Evolutionary conservation across 805 yeast genomes (phyloP).

Genomic region (Pichia cabralensis): DNA sequence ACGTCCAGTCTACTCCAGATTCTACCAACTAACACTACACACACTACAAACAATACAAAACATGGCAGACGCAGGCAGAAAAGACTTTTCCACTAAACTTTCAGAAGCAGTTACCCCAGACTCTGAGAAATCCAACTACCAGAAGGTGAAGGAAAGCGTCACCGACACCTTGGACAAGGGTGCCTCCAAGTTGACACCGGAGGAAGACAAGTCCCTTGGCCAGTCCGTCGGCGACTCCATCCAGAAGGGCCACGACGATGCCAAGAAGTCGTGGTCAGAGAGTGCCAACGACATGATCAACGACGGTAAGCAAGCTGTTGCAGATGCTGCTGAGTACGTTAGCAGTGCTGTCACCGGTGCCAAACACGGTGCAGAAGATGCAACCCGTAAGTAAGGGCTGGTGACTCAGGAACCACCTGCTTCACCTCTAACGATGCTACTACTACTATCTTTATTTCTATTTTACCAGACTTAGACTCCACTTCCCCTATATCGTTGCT

Average conservation of each 20-base stretch:
- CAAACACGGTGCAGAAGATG: conserved; percentile 22
- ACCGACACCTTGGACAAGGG: conserved; percentile 59
- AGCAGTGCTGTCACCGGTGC: conserved; percentile 62
- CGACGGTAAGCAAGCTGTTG: conserved; percentile 38
- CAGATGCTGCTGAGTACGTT: conserved; percentile 40
- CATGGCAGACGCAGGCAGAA: conserved; percentile 45
- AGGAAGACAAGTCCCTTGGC: conserved; percentile 14
- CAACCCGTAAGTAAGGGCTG: too few relatives aligned
- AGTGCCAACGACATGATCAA: conserved; percentile 37
- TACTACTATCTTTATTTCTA: too few relatives aligned
- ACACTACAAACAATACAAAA: too few relatives aligned
- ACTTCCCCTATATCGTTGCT: too few relatives aligned
- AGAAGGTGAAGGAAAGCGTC: conserved; percentile 63
- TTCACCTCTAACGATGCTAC: too few relatives aligned
- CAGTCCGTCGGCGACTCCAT: conserved; percentile 13
- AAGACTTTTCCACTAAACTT: conserved; percentile 59
- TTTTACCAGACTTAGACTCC: too few relatives aligned
- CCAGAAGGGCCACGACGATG: conserved; percentile 37
- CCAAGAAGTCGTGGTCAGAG: conserved; percentile 32
- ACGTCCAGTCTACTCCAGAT: too few relatives aligned
- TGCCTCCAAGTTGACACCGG: conserved; percentile 54
- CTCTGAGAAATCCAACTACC: conserved; percentile 50
- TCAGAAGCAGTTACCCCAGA: conserved; percentile 67
- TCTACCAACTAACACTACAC: too few relatives aligned
- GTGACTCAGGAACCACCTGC: too few relatives aligned